A percentile compares a stretch with the other conserved stretches of the same genome.
These are phyloP conservation scores for Coniochaeta hoffmannii DNA, from an alignment of 2,329 filamentous ascomycete species.

Conservation along the genomic window DNA sequence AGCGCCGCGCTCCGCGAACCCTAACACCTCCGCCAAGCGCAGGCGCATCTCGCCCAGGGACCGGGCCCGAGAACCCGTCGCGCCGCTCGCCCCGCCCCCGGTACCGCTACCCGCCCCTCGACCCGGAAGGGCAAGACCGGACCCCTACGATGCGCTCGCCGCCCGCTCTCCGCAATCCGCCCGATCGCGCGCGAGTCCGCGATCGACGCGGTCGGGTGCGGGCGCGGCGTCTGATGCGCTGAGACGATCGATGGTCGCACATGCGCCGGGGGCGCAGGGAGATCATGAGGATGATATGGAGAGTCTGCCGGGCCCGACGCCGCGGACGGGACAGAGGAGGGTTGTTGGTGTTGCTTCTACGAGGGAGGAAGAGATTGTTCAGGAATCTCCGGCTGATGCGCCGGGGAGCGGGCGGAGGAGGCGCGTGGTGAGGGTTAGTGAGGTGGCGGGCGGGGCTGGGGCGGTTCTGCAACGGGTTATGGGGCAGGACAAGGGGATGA, in stretches of 20 bases:
- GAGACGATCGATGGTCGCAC: not conserved
- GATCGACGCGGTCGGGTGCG: not conserved
- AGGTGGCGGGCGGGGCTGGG: constrained; percentile 23
- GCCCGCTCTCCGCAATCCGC: constrained; percentile 11
- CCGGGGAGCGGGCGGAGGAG: constrained; percentile 48
- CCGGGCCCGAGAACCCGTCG: constrained; percentile 12
- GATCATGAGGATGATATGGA: constrained; percentile 12
- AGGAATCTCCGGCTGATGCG: constrained; percentile 45
- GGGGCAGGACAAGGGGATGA: constrained; percentile 12
- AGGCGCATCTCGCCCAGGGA: constrained; percentile 21
- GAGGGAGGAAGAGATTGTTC: constrained; percentile 31
- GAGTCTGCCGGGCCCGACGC: constrained; percentile 3
- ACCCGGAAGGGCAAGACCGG: constrained; percentile 7
- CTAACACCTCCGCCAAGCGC: constrained; percentile 42
- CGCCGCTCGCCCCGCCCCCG: constrained; percentile 4
- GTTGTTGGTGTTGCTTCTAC: not conserved
- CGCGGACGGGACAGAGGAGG: not conserved
- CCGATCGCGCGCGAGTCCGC: not conserved
- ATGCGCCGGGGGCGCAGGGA: not conserved
- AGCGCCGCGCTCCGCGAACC: constrained; percentile 26
- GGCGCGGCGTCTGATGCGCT: not conserved
- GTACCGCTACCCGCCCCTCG: not conserved
- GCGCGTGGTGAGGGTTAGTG: constrained; percentile 24
- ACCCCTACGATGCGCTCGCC: constrained; percentile 10
- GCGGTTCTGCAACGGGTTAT: constrained; percentile 33